Evolutionary conservation across 1,139 yeast species (phyloP), one percentile per base, ranked within the genome.

Genomic region (Blastobotrys arbuscula): DNA sequence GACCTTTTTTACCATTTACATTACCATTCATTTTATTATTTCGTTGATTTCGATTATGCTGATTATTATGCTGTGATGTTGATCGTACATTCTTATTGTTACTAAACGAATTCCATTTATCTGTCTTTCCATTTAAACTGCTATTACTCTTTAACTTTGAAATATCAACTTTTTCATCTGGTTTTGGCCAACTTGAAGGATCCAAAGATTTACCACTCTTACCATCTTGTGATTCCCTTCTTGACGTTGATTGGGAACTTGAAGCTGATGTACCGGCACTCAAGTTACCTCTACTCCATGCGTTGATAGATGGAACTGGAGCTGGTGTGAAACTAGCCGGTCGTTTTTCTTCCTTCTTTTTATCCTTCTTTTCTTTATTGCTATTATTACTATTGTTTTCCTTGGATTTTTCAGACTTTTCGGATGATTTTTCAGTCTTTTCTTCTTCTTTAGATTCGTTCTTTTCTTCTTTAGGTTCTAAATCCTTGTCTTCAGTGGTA

Each of bases 101-200:
- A 31, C 41, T 31, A 36, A 42, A 41, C 33, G 42, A 40, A 23
- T 50, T 51, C 16, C 50, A 45, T 44, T 50, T 54, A 24, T 28
- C 50, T 36, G 45, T 57, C 38, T 40, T 48, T 30, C 15, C n/a
- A 37, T 3, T 19, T 8, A 8, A 4, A 13, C 7, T n/a, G 18
- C n/a, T 20, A 18, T 6, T 24, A 16, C 24, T 15, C n/a, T 24
- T 20, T 53, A 50, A 34, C 52, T 46, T 31, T 23, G 52, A 44
- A 37, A 39, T 30, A 35, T 58, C 60, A 51, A 63, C 62, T 49
- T 61, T 64, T 50, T 59, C 65, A 42, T 56, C 65, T 46, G 84
- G 81, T 40, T 82, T 75, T 43, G 86, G 82, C 84, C 86, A 76
- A 61, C 74, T 77, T 50, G 69, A 68, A 42, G 75, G 73, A 58